phyloP scores from a whole-genome alignment of 768 basidiomycete species.

The Amanita inopinata region DNA sequence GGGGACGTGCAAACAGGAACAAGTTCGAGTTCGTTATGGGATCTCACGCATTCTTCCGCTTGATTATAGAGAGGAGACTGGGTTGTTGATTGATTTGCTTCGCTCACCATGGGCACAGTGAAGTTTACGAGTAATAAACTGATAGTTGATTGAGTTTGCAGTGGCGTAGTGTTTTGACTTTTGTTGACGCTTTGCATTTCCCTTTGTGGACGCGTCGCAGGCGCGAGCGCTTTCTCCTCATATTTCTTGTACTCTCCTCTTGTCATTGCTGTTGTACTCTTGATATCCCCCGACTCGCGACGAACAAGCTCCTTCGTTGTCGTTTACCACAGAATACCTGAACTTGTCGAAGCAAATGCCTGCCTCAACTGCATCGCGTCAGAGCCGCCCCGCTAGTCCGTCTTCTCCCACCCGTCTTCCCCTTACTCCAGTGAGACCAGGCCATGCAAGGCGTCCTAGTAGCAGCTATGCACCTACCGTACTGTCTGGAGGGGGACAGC shows the following conservation, averaged over 20 bases:
- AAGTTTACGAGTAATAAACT: constrained; percentile 8
- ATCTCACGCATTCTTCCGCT: constrained; percentile 57
- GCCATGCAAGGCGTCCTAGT: constrained; percentile 17
- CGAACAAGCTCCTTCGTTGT: too few species aligned
- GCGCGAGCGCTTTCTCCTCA: constrained; percentile 1
- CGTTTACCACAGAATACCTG: too few species aligned
- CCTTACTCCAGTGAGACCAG: constrained; percentile 13
- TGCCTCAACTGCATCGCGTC: neutral
- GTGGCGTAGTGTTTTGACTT: constrained; percentile 13
- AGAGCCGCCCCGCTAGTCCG: constrained; percentile 5
- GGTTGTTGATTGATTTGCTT: constrained; percentile 48
- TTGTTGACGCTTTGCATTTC: constrained; percentile 13
- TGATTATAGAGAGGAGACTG: constrained; percentile 63
- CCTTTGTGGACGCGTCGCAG: constrained; percentile 11
- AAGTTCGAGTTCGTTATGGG: constrained; percentile 72
- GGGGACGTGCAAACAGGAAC: constrained; percentile 58
- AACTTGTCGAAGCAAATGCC: constrained; percentile 2
- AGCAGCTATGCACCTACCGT: constrained; percentile 37
- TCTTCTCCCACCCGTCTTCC: constrained; percentile 1
- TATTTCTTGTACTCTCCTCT: neutral
- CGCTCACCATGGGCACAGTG: constrained; percentile 47
- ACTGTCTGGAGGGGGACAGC: constrained; percentile 28
- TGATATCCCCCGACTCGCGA: too few species aligned
- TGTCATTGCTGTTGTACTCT: neutral
- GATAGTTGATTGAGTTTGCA: constrained; percentile 11